A percentile compares a stretch with the other conserved stretches of the same genome.
Conservation (phyloP, 2,329 filamentous ascomycete genomes). For the Teratosphaeria epicoccoides region DNA sequence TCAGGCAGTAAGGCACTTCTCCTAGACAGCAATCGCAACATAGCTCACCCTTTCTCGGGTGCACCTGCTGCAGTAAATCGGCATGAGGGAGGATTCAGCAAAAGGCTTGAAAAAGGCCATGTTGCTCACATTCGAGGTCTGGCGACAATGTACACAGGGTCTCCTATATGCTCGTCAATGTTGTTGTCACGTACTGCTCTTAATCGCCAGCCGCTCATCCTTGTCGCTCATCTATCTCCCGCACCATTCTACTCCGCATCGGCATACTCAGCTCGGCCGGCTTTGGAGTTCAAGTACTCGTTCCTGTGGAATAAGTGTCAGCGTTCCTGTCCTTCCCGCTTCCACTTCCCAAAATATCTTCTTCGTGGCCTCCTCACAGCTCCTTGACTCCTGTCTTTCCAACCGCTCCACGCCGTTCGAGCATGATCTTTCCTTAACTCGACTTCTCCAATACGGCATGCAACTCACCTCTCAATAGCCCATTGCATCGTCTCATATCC, state of each 20-base stretch:
- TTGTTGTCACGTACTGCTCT: not conserved
- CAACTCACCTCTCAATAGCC: slow-evolving; percentile 74
- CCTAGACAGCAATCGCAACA: too few species aligned
- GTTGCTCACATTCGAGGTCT: not conserved
- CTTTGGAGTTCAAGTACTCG: slow-evolving; percentile 72
- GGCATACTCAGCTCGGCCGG: slow-evolving; percentile 48
- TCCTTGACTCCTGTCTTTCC: not conserved
- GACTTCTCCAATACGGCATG: not conserved
- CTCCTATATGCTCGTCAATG: not conserved
- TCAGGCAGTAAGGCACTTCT: too few species aligned
- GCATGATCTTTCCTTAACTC: not conserved
- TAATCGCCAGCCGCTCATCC: not conserved
- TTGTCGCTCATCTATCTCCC: not conserved
- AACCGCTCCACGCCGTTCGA: not conserved
- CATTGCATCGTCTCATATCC: slow-evolving; percentile 81
- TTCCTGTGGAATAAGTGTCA: slow-evolving; percentile 45
- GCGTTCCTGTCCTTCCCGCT: not conserved
- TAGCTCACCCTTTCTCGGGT: too few species aligned
- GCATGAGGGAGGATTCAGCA: too few species aligned
- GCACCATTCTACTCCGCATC: slow-evolving; percentile 30
- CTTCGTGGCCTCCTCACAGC: not conserved
- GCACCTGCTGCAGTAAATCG: too few species aligned
- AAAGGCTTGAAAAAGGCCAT: too few species aligned
- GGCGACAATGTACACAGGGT: not conserved
- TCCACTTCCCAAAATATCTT: not conserved